These are phyloP conservation scores for Pichia sporocuriosa DNA, from an alignment of 805 yeast genomes.

Conservation along the genomic window DNA sequence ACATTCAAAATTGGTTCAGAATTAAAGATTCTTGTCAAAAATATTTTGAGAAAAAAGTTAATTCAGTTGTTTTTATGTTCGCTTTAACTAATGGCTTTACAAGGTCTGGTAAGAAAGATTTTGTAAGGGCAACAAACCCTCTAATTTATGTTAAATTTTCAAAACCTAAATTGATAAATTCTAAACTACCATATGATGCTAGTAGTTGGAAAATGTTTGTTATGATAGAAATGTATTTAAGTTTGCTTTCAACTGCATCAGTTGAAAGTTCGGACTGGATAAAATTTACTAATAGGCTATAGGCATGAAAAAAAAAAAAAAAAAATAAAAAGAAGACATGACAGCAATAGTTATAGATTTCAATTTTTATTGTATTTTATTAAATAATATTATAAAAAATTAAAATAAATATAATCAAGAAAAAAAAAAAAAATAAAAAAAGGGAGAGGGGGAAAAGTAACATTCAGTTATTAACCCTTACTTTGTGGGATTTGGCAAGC, in stretches of 20 bases:
- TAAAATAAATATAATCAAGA: no score
- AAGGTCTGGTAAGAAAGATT: constrained; percentile 37
- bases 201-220: constrained; percentile 35
- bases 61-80: constrained; percentile 31
- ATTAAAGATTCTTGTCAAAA: constrained; percentile 42
- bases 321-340: no score
- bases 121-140: constrained; percentile 41
- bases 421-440: no score
- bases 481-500: constrained; percentile 23
- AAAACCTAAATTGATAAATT: constrained; percentile 22
- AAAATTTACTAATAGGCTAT: constrained; percentile 14
- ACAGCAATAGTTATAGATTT: no score
- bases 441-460: no score
- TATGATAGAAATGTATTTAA: constrained; percentile 32
- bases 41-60: constrained; percentile 7
- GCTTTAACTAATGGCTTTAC: constrained; percentile 43
- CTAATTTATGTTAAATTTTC: constrained; percentile 37
- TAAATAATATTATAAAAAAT: no score
- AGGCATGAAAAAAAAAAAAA: background rate
- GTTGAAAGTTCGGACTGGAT: constrained; percentile 33
- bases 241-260: constrained; percentile 31
- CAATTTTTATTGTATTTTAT: no score
- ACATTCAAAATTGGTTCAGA: constrained; percentile 37
- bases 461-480: background rate
- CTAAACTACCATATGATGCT: constrained; percentile 25